Evolutionary conservation across 1,284 basidiomycete species (phyloP).

Genomic region (Laetiporus sulphureus): DNA sequence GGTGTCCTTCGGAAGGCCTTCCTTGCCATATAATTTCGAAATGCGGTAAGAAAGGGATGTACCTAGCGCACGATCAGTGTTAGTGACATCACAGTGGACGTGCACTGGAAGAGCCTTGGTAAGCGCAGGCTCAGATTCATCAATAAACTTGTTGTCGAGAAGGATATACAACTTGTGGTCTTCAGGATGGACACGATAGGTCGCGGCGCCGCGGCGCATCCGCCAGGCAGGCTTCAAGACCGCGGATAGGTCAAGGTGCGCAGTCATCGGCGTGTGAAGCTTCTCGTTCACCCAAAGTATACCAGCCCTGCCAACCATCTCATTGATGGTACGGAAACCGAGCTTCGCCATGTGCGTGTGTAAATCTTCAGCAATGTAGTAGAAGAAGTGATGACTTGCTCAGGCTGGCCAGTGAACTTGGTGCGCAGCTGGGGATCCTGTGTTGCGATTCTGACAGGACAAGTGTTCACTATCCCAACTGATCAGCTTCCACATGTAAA

Average conservation of each 20-base stretch:
- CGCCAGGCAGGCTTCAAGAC: conserved; percentile 93
- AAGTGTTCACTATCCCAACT: conserved; percentile 70
- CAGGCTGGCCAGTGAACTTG: conserved; percentile 93
- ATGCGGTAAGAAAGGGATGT: conserved; percentile 89
- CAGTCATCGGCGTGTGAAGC: conserved; percentile 83
- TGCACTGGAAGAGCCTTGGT: conserved; percentile 88
- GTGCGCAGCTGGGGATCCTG: conserved; percentile 92
- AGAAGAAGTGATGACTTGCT: conserved; percentile 97
- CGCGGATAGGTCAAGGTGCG: conserved; percentile 82
- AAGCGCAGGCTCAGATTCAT: conserved; percentile 89
- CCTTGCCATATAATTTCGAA: conserved; percentile 90
- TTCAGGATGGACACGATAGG: conserved; percentile 86
- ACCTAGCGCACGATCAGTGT: conserved; percentile 92
- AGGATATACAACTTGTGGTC: conserved; percentile 96
- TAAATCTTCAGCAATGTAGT: conserved; percentile 92
- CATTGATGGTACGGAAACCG: conserved; percentile 95
- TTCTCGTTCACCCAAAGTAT: conserved; percentile 88
- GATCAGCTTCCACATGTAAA: conserved; percentile 3
- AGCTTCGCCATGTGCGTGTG: conserved; percentile 92
- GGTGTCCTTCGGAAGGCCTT: conserved; percentile 90
- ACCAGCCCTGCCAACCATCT: conserved; percentile 94
- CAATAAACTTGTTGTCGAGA: conserved; percentile 96
- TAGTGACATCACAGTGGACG: conserved; percentile 92
- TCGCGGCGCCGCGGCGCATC: conserved; percentile 91
- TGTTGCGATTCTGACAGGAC: conserved; percentile 94